phyloP scores from a whole-genome alignment of 805 yeast species.

The Candida germanica region DNA sequence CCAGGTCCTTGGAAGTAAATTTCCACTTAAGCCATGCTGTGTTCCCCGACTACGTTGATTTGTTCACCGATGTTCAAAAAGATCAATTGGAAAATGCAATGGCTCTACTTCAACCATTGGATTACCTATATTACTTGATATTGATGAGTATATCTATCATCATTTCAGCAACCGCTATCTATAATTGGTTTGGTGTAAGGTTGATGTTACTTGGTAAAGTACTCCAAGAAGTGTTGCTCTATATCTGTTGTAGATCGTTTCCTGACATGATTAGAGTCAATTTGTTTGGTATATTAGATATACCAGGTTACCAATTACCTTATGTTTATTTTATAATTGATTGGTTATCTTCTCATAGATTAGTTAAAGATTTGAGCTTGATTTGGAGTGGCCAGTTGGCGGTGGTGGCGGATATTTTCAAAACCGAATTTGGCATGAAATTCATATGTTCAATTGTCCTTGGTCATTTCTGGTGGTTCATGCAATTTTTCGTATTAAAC shows the following conservation, averaged over 20 bases:
- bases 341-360: constrained; percentile 4
- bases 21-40: constrained; percentile 16
- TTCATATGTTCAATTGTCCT: constrained; percentile 3
- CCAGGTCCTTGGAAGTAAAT: constrained; percentile 23
- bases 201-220: constrained; percentile 21
- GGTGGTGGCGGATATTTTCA: constrained; percentile 3
- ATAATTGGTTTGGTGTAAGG: constrained; percentile 14
- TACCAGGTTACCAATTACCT: constrained; percentile 9
- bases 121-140: constrained; percentile 28
- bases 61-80: constrained; percentile 17
- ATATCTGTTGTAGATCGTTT: constrained; percentile 26
- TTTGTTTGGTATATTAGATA: constrained; percentile 7
- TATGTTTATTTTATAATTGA: constrained; percentile 6
- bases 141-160: constrained; percentile 25
- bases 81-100: constrained; percentile 13
- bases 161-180: constrained; percentile 15
- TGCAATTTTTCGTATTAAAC: constrained; percentile 13
- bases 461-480: constrained; percentile 37
- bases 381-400: constrained; percentile 9
- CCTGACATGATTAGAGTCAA: constrained; percentile 17
- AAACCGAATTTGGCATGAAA: not conserved
- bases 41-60: constrained; percentile 21
- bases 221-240: constrained; percentile 24
- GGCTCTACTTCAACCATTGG: constrained; percentile 21
- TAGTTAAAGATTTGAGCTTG: not conserved